Evolutionary conservation across 805 yeast genomes (phyloP).

Genomic region (Hanseniaspora thailandica): DNA sequence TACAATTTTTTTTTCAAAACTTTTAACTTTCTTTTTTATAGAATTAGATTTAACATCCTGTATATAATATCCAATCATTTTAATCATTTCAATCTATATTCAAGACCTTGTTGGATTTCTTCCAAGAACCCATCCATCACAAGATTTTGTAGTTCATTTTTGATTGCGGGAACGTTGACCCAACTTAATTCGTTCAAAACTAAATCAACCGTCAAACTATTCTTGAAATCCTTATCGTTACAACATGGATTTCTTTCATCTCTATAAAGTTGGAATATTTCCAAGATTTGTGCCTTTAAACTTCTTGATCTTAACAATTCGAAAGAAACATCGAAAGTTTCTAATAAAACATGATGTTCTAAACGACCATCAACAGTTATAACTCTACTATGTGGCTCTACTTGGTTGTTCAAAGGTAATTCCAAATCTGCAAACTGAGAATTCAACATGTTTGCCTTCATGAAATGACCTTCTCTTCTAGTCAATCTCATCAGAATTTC

Average conservation of each 20-base stretch:
- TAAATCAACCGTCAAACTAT: constrained; percentile 6
- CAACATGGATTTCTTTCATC: constrained; percentile 12
- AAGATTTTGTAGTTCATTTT: constrained; percentile 9
- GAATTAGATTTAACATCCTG: not conserved
- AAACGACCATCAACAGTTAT: constrained; percentile 24
- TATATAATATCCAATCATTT: no score
- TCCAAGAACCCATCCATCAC: not conserved
- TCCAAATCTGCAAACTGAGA: constrained; percentile 69
- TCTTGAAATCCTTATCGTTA: constrained; percentile 7
- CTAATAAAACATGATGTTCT: constrained; percentile 13
- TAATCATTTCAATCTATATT: not conserved
- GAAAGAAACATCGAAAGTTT: constrained; percentile 12
- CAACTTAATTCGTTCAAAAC: constrained; percentile 13
- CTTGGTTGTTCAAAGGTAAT: constrained; percentile 40
- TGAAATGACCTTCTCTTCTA: constrained; percentile 63
- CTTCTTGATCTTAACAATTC: constrained; percentile 13
- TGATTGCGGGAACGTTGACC: constrained; percentile 11
- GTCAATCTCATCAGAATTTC: constrained; percentile 51
- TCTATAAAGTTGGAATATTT: constrained; percentile 12
- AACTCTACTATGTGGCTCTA: constrained; percentile 26
- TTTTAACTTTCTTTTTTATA: not conserved
- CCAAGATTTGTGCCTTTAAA: constrained; percentile 11
- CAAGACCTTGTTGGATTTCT: constrained; percentile 3
- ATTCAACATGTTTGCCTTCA: constrained; percentile 76
- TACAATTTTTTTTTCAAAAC: not conserved